Evolutionary conservation across 768 basidiomycete species (phyloP).

Genomic region (Clathrus columnatus): DNA sequence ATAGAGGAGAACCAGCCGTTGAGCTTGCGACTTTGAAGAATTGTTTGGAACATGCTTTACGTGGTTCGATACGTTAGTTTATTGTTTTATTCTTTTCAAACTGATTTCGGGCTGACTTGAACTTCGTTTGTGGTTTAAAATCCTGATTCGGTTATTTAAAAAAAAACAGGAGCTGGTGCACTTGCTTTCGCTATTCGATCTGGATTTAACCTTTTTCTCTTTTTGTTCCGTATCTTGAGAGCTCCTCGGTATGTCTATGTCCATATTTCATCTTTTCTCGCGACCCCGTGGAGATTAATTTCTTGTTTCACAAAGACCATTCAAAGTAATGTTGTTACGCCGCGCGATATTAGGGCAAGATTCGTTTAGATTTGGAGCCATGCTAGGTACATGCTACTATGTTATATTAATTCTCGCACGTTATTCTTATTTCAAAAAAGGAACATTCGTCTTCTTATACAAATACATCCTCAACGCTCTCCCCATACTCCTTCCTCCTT

Average conservation of each 20-base stretch:
- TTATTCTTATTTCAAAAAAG: slow-evolving; percentile 29
- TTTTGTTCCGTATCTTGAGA: slow-evolving; percentile 61
- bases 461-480: slow-evolving; percentile 72
- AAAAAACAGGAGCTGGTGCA: slow-evolving; percentile 60
- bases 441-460: slow-evolving; percentile 69
- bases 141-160: background rate
- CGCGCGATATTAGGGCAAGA: slow-evolving; percentile 81
- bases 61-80: slow-evolving; percentile 63
- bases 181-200: slow-evolving; percentile 79
- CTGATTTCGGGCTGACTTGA: background rate
- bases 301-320: no score
- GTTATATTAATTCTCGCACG: background rate
- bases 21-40: slow-evolving; percentile 55
- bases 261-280: no score
- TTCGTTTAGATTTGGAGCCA: slow-evolving; percentile 75
- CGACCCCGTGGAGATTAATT: no score
- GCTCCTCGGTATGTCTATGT: slow-evolving; percentile 63
- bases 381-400: slow-evolving; percentile 52
- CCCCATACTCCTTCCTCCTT: slow-evolving; percentile 52
- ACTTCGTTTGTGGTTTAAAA: no score
- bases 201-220: slow-evolving; percentile 71
- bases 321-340: slow-evolving; percentile 57
- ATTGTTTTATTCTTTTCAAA: background rate
- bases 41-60: slow-evolving; percentile 61
- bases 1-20: slow-evolving; percentile 65